These are phyloP conservation scores for Besnoitia besnoiti DNA, from an alignment of 169 alveolate species.

Conservation along the genomic window DNA sequence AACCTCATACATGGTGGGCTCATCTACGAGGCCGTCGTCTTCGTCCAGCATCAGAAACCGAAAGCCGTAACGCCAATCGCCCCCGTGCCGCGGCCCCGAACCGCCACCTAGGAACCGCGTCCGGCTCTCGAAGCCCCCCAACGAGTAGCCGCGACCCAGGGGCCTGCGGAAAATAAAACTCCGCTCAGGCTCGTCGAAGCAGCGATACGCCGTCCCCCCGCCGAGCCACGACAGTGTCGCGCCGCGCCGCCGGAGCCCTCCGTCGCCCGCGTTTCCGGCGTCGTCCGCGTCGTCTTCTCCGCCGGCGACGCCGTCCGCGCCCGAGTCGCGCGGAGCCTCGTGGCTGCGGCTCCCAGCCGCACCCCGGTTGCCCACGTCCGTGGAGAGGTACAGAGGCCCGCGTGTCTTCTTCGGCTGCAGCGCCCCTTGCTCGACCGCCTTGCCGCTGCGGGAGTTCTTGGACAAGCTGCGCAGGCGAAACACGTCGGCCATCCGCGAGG, in stretches of 20 bases:
- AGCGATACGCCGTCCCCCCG: too few species aligned
- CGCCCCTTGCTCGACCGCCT: neutral
- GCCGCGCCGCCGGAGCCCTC: neutral
- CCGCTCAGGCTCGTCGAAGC: neutral
- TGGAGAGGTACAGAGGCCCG: neutral
- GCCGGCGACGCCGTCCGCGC: neutral
- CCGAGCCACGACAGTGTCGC: neutral
- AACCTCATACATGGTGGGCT: neutral
- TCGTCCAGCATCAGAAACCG: conserved; percentile 22
- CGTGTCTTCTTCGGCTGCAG: neutral
- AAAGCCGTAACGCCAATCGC: neutral
- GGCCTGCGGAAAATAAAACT: neutral
- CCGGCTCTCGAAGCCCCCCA: neutral
- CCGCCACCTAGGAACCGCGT: neutral
- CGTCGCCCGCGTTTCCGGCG: neutral
- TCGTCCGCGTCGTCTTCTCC: neutral
- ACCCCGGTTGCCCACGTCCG: too few species aligned
- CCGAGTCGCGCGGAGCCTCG: too few species aligned
- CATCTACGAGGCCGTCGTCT: neutral
- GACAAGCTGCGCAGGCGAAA: neutral
- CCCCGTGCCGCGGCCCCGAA: neutral
- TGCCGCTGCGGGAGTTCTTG: neutral
- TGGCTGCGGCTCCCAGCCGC: too few species aligned
- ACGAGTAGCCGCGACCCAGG: neutral
- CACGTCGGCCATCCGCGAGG: neutral